Evolutionary conservation across 2,329 filamentous ascomycete genomes (phyloP).

Genomic region (Elsinoe batatas): DNA sequence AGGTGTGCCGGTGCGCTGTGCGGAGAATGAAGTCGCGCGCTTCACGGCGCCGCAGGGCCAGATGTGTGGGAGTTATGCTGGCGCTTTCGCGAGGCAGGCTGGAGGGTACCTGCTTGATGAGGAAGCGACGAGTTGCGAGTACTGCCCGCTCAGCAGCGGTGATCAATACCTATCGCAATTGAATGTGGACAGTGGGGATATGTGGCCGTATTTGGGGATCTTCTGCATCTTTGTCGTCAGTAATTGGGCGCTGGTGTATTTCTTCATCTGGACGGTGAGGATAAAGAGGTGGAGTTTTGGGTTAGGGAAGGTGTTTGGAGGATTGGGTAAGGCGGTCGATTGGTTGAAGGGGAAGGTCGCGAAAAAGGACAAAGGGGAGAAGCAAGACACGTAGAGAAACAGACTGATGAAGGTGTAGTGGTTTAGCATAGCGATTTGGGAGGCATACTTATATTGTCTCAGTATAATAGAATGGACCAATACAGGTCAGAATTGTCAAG

Average conservation of each 20-base stretch:
- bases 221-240: slow-evolving; percentile 61
- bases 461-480: too few relatives aligned
- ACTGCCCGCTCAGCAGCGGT: slow-evolving; percentile 58
- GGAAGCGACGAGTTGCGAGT: slow-evolving; percentile 53
- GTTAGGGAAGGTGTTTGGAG: slow-evolving; percentile 47
- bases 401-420: neutral
- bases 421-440: neutral
- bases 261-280: slow-evolving; percentile 66
- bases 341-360: slow-evolving; percentile 28
- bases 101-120: slow-evolving; percentile 54
- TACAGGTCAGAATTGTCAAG: too few relatives aligned
- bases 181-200: slow-evolving; percentile 47
- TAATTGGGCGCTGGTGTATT: slow-evolving; percentile 59
- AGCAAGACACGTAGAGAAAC: neutral
- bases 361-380: slow-evolving; percentile 15
- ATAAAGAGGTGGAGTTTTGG: slow-evolving; percentile 63
- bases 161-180: slow-evolving; percentile 55
- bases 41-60: slow-evolving; percentile 29
- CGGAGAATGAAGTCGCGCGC: slow-evolving; percentile 28
- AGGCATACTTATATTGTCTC: neutral
- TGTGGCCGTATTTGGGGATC: slow-evolving; percentile 65
- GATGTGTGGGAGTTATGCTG: slow-evolving; percentile 34
- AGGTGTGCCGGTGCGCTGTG: slow-evolving; percentile 39
- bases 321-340: slow-evolving; percentile 33
- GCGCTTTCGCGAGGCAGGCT: slow-evolving; percentile 25